Percentiles rank a stretch among this genome's conserved stretches.
phyloP scores from a whole-genome alignment of 2,329 filamentous ascomycete species.

The Fusarium poae region DNA sequence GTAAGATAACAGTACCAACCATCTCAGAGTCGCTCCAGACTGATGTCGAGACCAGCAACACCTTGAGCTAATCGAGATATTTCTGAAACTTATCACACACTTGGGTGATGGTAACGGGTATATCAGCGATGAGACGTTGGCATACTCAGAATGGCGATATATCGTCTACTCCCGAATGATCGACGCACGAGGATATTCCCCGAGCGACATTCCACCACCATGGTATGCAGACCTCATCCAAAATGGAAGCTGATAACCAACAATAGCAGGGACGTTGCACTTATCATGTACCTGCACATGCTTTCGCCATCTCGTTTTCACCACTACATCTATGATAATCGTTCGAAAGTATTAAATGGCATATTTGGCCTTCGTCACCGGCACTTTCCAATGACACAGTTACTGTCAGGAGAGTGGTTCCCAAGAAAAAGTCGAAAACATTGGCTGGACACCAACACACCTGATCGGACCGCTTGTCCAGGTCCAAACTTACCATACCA shows the following conservation, averaged over 20 bases:
- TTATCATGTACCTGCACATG: constrained; percentile 21
- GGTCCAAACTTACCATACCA: constrained; percentile 9
- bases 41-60: background rate
- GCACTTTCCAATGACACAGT: constrained; percentile 1
- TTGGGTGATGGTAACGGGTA: fast-evolving
- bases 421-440: background rate
- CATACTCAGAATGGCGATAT: constrained; percentile 24
- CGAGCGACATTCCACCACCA: background rate
- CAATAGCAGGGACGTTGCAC: constrained; percentile 3
- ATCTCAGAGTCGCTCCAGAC: fast-evolving
- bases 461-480: background rate
- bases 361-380: constrained; percentile 11
- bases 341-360: background rate
- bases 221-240: background rate
- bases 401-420: constrained; percentile 2
- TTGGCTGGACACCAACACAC: background rate
- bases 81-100: background rate
- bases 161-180: constrained; percentile 7
- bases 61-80: background rate
- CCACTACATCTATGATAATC: constrained; percentile 10
- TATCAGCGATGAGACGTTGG: constrained; percentile 2
- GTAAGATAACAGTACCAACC: background rate
- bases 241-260: fast-evolving
- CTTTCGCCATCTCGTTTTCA: background rate
- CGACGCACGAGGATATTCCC: background rate